These are phyloP conservation scores for Candida easanensis DNA, from an alignment of 805 yeast genomes.

Conservation along the genomic window DNA sequence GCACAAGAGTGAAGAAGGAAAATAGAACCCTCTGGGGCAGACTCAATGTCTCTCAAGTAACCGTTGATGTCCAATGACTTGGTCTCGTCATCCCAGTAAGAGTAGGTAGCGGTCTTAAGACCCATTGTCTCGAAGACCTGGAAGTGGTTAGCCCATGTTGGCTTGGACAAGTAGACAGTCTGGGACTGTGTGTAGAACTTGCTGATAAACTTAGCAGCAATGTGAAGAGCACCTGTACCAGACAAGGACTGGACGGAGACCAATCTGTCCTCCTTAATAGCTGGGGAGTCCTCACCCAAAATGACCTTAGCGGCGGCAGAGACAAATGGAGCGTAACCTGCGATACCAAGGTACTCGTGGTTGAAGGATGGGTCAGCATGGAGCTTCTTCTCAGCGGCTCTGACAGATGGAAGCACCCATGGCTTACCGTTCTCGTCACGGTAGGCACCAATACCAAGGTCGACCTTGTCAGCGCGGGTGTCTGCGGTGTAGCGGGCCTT, in stretches of 20 bases:
- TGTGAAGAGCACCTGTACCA: constrained; percentile 89
- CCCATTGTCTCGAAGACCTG: constrained; percentile 77
- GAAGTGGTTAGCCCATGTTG: constrained; percentile 98
- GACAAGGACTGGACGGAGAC: constrained; percentile 75
- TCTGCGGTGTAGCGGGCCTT: constrained; percentile 65
- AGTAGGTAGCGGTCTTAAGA: constrained; percentile 63
- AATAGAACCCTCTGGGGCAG: constrained; percentile 74
- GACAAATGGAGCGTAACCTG: constrained; percentile 70
- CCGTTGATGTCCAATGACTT: constrained; percentile 74
- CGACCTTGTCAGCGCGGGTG: constrained; percentile 65
- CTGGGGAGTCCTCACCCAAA: constrained; percentile 57
- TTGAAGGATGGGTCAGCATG: constrained; percentile 59
- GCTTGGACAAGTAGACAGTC: constrained; percentile 70
- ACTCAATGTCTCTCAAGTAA: constrained; percentile 55
- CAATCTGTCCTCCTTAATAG: constrained; percentile 43
- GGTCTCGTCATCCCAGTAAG: constrained; percentile 78
- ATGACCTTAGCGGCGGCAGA: constrained; percentile 71
- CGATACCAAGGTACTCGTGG: constrained; percentile 86
- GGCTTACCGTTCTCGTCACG: constrained; percentile 69
- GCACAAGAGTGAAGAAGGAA: constrained; percentile 93
- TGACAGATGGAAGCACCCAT: constrained; percentile 69
- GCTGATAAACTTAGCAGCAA: constrained; percentile 61
- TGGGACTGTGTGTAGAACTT: constrained; percentile 35
- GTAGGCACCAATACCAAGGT: constrained; percentile 82
- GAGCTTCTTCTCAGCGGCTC: constrained; percentile 62